Percentiles rank a stretch among this genome's conserved stretches.
Conservation (phyloP, 2,329 filamentous ascomycete genomes). For the Neonectria coccinea region DNA sequence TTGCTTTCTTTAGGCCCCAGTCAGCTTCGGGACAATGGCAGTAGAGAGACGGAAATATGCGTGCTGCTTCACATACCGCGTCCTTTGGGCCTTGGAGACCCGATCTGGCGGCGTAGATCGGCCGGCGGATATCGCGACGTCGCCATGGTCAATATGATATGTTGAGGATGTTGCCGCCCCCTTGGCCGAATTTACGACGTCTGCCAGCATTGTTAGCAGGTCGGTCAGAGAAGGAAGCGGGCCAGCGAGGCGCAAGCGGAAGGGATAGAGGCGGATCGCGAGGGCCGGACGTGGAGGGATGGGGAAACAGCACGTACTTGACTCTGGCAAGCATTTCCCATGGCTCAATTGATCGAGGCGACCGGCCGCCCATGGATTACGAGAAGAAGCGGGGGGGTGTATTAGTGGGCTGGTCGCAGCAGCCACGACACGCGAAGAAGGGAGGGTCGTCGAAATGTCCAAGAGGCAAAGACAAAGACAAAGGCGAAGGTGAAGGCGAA, state of each 20-base stretch:
- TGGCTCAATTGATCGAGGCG: slow-evolving; percentile 59
- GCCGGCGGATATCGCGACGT: slow-evolving; percentile 59
- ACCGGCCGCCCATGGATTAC: slow-evolving; percentile 57
- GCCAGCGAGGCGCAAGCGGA: not conserved
- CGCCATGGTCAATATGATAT: slow-evolving; percentile 56
- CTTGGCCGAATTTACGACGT: slow-evolving; percentile 58
- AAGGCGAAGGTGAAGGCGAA: slow-evolving; percentile 26
- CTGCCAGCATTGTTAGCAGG: slow-evolving; percentile 46
- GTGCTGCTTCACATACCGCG: slow-evolving; percentile 58
- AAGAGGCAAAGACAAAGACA: slow-evolving; percentile 1
- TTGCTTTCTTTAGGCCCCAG: slow-evolving; percentile 72
- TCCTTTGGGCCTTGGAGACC: slow-evolving; percentile 68
- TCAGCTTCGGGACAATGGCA: slow-evolving; percentile 28
- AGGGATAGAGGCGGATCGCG: slow-evolving; percentile 20
- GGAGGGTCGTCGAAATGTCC: slow-evolving; percentile 30
- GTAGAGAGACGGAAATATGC: slow-evolving; percentile 14
- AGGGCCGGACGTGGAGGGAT: slow-evolving; percentile 28
- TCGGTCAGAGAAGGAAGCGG: slow-evolving; percentile 12
- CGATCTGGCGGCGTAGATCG: slow-evolving; percentile 64
- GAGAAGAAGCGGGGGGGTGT: slow-evolving; percentile 36
- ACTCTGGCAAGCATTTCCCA: slow-evolving; percentile 60
- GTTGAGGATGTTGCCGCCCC: slow-evolving; percentile 47
- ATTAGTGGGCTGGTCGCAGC: slow-evolving; percentile 37
- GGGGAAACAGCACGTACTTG: slow-evolving; percentile 54
- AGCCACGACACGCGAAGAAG: slow-evolving; percentile 30